Conservation (phyloP, 305 asterid species). For the Fraxinus baroniana region DNA sequence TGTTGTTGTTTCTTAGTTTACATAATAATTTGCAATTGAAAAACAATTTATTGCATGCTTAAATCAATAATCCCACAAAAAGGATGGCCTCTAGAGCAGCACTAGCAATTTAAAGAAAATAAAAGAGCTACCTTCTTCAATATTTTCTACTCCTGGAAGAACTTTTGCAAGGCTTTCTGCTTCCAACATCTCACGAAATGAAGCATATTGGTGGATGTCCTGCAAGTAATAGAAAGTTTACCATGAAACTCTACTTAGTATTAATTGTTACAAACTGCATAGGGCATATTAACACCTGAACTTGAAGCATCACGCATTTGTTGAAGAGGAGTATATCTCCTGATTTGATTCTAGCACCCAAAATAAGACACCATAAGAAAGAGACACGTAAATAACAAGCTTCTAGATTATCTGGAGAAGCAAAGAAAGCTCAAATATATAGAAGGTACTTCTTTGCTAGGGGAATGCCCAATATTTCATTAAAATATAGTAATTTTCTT, state of each 20-base stretch:
- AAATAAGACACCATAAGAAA: conserved; percentile 25
- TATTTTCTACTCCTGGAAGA: conserved; percentile 70
- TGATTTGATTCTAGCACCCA: conserved; percentile 50
- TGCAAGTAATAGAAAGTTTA: conserved; percentile 33
- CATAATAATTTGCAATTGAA: neutral
- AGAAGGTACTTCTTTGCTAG: neutral
- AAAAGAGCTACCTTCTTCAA: conserved; percentile 58
- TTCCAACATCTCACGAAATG: conserved; percentile 79
- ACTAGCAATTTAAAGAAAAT: neutral
- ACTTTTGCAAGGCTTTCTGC: conserved; percentile 57
- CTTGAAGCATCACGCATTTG: conserved; percentile 68
- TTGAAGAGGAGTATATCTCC: conserved; percentile 67
- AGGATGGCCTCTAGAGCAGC: neutral
- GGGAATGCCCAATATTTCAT: neutral
- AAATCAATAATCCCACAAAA: neutral
- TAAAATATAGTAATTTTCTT: neutral
- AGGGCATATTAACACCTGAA: conserved; percentile 59
- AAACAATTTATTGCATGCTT: neutral
- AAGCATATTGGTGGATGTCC: conserved; percentile 63
- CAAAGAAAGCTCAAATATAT: neutral
- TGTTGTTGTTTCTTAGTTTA: neutral
- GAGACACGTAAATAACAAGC: neutral
- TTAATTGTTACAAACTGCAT: conserved; percentile 20
- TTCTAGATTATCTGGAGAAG: neutral
- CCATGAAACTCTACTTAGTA: neutral